Evolutionary conservation across 2,329 filamentous ascomycete genomes (phyloP), one percentile per base, ranked within the genome.

Genomic region (Hymenoscyphus occultus): DNA sequence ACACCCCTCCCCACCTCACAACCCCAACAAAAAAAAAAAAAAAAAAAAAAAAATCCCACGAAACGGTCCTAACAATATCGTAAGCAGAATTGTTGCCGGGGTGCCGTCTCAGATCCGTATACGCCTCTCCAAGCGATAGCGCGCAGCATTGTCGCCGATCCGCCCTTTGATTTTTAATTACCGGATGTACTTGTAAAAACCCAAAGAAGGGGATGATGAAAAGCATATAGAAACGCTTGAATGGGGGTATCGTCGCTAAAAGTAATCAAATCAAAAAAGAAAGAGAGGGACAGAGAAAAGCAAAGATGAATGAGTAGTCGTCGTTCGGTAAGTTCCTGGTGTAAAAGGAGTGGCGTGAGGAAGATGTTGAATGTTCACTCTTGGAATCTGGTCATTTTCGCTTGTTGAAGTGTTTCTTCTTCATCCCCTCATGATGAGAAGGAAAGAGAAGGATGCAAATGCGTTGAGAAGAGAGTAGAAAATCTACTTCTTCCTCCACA

Each of bases 211-310:
- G 28, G n/a, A 57, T 57, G 76, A 77, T 77, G 76, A 79, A 82
- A 79, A 81, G 80, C 80, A 79, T 81, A 83, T 82, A 74, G 74
- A 80, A 81, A 83, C 79, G 81, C 79, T 76, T 71, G 80, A 82
- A 35, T 35, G 80, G 81, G 71, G 82, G 81, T 83, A 83, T 83
- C 81, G 81, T 81, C 77, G 75, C 75, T 75, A 73, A 74, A 75
- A 73, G 71, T 28, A 2, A 28, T 28, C 35, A 61, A 65, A 59
- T 12, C 22, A 63, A 61, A 68, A 66, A 61, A 68, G 61, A 60
- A 54, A 51, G 61, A 45, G 60, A 22, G 28, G 39, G 22, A 54
- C 10, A 42, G n/a, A 39, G 19, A 2, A 22, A 5, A n/a, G n/a
- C n/a, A n/a, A n/a, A n/a, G n/a, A n/a, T n/a, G n/a, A n/a, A 54